Base-by-base conservation (phyloP, 2,329 filamentous ascomycete species). In the Alternaria ventricosa region DNA sequence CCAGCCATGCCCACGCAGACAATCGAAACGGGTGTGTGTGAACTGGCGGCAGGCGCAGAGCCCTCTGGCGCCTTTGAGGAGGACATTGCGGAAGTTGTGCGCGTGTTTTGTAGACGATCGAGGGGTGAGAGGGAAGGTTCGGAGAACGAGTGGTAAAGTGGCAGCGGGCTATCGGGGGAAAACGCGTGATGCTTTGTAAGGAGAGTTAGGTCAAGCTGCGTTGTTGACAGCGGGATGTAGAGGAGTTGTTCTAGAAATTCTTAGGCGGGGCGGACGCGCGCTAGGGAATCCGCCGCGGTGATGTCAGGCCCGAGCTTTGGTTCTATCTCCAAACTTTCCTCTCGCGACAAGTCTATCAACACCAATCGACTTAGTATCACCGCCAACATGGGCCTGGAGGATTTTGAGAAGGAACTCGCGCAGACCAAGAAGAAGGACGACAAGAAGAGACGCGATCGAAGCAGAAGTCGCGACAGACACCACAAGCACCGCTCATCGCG, bases 1-100 rank as follows among this genome's bases (percentile, higher is more conserved):
- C 96, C 95, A 75, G 96, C 96, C 95, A 98, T 98, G 85, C 96
- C 96, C 53, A 99, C 90, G 81, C 94, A 97, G 74, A 98, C 94
- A 64, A 99, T 90, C 65, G 92, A 88, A 49, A 93, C 90, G 44
- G 93, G 92, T 2, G 70, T 54, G 27, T 69, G 56, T 4, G 70
- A 63, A 45, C 54, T 57, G 11, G 60, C 47, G 28, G 62, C 25
- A 58, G 71, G 55, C 27, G 59, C 47, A 23, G 70, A 55, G 61
- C 65, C 66, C 62, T 64, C 63, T 41, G 70, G 59, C 51, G 68
- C 67, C 50, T 61, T 63, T n/a, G 74, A 51, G 50, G 79, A 74
- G 66, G 84, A 80, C 80, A 87, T 86, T 59, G 36, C 80, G 69
- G 15, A 20, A 20, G n/a, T 55, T 28, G 53, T 63, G 23, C 12